These are phyloP conservation scores for Fraxinus pennsylvanica DNA, from an alignment of 257 asterid genomes.

Conservation along the genomic window DNA sequence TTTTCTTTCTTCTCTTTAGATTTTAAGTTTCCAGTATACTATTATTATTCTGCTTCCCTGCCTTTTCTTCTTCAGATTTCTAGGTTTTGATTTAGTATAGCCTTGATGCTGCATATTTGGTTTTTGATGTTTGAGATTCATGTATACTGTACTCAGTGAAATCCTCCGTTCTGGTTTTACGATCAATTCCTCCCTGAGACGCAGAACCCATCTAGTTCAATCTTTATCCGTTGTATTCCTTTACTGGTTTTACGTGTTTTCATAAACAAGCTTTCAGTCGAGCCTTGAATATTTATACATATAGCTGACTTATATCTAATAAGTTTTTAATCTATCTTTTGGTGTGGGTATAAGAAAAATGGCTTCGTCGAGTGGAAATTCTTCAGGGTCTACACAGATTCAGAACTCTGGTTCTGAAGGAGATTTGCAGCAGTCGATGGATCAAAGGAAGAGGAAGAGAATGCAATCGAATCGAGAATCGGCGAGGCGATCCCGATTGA, in stretches of 20 bases:
- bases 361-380: conserved; percentile 71
- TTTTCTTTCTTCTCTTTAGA: conserved; percentile 20
- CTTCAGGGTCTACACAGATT: conserved; percentile 55
- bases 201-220: conserved; percentile 82
- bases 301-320: neutral
- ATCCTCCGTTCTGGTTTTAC: conserved; percentile 64
- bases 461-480: conserved; percentile 95
- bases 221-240: conserved; percentile 93
- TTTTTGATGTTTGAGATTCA: conserved; percentile 47
- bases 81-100: neutral
- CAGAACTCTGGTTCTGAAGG: conserved; percentile 54
- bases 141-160: conserved; percentile 82
- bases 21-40: neutral
- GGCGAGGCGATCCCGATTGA: conserved; percentile 82
- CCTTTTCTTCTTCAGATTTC: neutral
- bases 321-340: neutral
- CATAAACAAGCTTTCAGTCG: conserved; percentile 35
- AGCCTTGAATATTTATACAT: neutral
- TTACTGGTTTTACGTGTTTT: conserved; percentile 91
- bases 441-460: conserved; percentile 69
- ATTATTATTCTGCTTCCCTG: conserved; percentile 30
- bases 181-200: conserved; percentile 64
- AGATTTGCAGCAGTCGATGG: conserved; percentile 44
- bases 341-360: conserved; percentile 30
- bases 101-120: conserved; percentile 37